These are phyloP conservation scores for Botrytis elliptica DNA, from an alignment of 2,329 filamentous ascomycete species.

Conservation along the genomic window DNA sequence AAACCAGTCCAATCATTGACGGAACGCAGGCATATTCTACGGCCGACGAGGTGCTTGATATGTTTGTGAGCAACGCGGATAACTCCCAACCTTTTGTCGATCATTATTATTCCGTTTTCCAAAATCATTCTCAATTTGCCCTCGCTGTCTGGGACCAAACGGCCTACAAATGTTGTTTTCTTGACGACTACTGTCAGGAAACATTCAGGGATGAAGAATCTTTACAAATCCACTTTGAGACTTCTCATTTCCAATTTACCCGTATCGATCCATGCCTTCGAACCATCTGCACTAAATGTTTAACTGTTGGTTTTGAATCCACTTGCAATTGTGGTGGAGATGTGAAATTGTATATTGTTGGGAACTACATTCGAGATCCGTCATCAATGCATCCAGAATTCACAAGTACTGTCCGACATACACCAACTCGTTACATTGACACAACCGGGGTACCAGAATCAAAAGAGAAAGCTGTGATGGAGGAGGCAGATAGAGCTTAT, in stretches of 20 bases:
- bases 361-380: neutral
- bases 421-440: neutral
- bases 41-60: neutral
- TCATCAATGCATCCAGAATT: neutral
- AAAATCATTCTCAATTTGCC: neutral
- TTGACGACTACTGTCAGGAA: neutral
- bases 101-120: neutral
- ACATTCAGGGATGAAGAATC: neutral
- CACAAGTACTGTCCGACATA: neutral
- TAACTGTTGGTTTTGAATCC: neutral
- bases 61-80: neutral
- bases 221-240: neutral
- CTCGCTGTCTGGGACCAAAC: neutral
- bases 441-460: neutral
- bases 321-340: neutral
- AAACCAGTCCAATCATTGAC: neutral
- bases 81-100: neutral
- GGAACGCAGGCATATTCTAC: neutral
- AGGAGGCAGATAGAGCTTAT: neutral
- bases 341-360: neutral
- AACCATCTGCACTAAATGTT: neutral
- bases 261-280: neutral
- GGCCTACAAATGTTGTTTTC: neutral
- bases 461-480: neutral
- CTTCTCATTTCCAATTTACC: neutral